Evolutionary conservation across 805 yeast genomes (phyloP).

Genomic region (Candida taoyuanica): DNA sequence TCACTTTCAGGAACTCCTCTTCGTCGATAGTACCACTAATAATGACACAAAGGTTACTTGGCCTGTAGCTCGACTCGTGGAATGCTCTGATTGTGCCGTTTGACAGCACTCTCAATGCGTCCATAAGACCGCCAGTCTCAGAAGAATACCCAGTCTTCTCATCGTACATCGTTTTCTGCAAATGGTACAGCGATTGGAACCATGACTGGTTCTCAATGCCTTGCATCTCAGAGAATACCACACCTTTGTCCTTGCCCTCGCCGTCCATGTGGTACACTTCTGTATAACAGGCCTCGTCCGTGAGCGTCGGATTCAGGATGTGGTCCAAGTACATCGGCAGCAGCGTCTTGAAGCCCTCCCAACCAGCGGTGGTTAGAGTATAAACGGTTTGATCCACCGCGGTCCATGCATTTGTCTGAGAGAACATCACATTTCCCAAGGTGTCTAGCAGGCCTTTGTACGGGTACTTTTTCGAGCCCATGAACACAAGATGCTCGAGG

Average conservation of each 20-base stretch:
- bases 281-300: conserved; percentile 86
- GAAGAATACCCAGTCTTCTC: conserved; percentile 76
- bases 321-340: conserved; percentile 92
- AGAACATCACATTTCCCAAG: conserved; percentile 76
- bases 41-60: conserved; percentile 79
- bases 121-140: conserved; percentile 90
- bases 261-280: conserved; percentile 96
- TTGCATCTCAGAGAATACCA: conserved; percentile 96
- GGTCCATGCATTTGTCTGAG: conserved; percentile 96
- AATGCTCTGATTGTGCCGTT: conserved; percentile 72
- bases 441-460: conserved; percentile 88
- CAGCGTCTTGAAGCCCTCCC: conserved; percentile 85
- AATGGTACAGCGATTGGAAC: conserved; percentile 56
- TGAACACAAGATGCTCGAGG: conserved; percentile 86
- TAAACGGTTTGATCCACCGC: conserved; percentile 94
- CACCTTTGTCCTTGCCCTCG: conserved; percentile 87
- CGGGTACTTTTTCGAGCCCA: conserved; percentile 89
- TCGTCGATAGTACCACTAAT: conserved; percentile 85
- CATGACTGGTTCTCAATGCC: conserved; percentile 79
- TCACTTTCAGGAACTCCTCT: conserved; percentile 54
- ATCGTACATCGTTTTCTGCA: conserved; percentile 52
- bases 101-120: conserved; percentile 66
- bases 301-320: conserved; percentile 73
- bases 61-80: conserved; percentile 67
- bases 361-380: conserved; percentile 87